Base-by-base conservation (phyloP, 495 filamentous ascomycete genomes). In the Cudoniella acicularis region DNA sequence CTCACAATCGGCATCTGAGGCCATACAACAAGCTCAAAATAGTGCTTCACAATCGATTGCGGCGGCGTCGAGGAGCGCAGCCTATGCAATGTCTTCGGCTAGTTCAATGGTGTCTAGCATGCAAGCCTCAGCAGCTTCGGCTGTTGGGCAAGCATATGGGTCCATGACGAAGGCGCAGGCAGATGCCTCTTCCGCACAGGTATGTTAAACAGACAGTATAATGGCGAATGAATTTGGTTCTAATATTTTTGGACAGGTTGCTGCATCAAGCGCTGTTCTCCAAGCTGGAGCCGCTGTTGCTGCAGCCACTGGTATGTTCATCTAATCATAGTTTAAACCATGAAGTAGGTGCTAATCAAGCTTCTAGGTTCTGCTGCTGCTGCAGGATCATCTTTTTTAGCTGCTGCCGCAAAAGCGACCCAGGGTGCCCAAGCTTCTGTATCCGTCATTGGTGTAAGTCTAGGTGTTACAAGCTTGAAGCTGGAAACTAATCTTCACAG, bases 331-430 rank as follows among this genome's bases (percentile, higher is more conserved):
- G 21, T 17, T 17, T 54, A 11, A 27, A 3, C 49, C 26, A 16
- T 36, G 52, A 10, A 11, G 17, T 1, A 13, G 10, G 11, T 57
- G 23, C 42, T 18, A 51, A 48, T 16, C 46, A 10, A 49, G 16
- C 6, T 25, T n/a, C 8, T 30, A 66, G 63, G 63, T 43, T 66
- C 63, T 52, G 64, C 64, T 53, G 64, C 64, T 10, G 60, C 64
- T 30, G 60, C 64, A 1, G 60, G 60, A 17, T 63, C 60, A 16
- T 66, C 64, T 11, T 67, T 67, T 49, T 52, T 67, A 9, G 26
- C 49, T 2, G 62, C 58, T 20, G 65, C 65, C 1, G 62, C 65
- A 51, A 60, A 46, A 21, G 65, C 65, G 43, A 64, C 62, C 9
- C 55, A 56, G 49, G 42, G 57, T 36, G 60, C 61, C 3, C 52